Evolutionary conservation across 129 eudicot genomes (phyloP).

Genomic region (Rutidosis leptorrhynchoides): DNA sequence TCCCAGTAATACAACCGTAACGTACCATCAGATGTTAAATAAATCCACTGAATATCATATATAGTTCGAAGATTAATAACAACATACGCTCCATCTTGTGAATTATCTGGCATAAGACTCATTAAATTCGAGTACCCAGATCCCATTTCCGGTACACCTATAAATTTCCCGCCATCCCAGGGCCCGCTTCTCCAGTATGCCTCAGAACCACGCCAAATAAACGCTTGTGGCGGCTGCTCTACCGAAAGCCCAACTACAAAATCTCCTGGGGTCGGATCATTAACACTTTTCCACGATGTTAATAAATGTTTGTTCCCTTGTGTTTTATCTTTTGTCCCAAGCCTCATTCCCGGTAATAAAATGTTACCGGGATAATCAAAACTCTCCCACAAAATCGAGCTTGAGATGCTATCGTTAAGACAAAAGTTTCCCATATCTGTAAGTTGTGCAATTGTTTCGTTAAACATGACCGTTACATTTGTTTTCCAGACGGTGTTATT

Average conservation of each 20-base stretch:
- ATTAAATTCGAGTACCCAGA: constrained; percentile 12
- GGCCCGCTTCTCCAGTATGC: constrained; percentile 36
- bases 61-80: background rate
- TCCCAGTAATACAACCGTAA: background rate
- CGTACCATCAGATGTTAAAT: constrained; percentile 7
- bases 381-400: background rate
- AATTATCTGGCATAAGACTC: constrained; percentile 12
- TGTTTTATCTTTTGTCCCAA: background rate
- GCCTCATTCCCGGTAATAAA: background rate
- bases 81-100: constrained; percentile 23
- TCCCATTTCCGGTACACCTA: constrained; percentile 20
- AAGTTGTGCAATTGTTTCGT: background rate
- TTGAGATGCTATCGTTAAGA: background rate
- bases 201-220: constrained; percentile 8
- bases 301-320: background rate
- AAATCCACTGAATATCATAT: constrained; percentile 5
- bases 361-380: background rate
- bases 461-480: background rate
- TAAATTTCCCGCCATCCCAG: constrained; percentile 34
- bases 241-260: constrained; percentile 19
- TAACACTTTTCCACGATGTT: constrained; percentile 26
- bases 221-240: constrained; percentile 32
- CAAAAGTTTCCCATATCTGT: background rate
- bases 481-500: background rate
- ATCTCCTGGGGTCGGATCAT: constrained; percentile 30